Base-by-base conservation (phyloP, 164 flowering plant genomes). In the Echeveria elegans region DNA sequence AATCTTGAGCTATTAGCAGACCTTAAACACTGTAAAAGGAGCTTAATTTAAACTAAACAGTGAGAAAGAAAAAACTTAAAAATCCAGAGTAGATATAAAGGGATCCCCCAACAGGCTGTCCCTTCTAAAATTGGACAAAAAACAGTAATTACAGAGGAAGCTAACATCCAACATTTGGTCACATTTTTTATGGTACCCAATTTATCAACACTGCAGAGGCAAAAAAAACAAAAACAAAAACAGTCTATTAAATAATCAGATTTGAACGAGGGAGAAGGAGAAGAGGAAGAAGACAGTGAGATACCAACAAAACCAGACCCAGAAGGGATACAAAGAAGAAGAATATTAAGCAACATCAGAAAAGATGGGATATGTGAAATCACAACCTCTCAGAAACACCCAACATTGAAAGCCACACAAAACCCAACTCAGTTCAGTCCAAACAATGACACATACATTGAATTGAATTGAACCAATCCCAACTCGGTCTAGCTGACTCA, bases 321-420 rank as follows among this genome's bases (percentile, higher is more conserved):
- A 79, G 76, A 77, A 73, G 71, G 77, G 71, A 74, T 72, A 81
- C 77, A 77, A 78, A 78, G 72, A 69, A 36, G 74, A 50, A 81
- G 80, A 68, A 53, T 70, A 77, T 71, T 76, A 76, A 62, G n/a
- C n/a, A n/a, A n/a, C n/a, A n/a, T n/a, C n/a, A n/a, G n/a, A n/a
- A n/a, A n/a, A n/a, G n/a, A n/a, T n/a, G n/a, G 47, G 28, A n/a
- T n/a, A 18, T 34, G 66, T 23, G 26, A 63, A 40, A 32, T 37
- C 26, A 11, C 66, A 19, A 63, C 21, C 45, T n/a, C n/a, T 63
- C 5, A 63, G 16, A 56, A 56, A 56, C 32, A 56, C 32, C 61
- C 61, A 56, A 26, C 59, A 52, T 24, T 47, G 52, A 47, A 19
- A 47, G n/a, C 21, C 53, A 19, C 24, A 19, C 53, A 16, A 15